Percentiles rank a stretch among this genome's conserved stretches.
Evolutionary conservation across 257 asterid genomes (phyloP).

Genomic region (Nicotiana sylvestris): DNA sequence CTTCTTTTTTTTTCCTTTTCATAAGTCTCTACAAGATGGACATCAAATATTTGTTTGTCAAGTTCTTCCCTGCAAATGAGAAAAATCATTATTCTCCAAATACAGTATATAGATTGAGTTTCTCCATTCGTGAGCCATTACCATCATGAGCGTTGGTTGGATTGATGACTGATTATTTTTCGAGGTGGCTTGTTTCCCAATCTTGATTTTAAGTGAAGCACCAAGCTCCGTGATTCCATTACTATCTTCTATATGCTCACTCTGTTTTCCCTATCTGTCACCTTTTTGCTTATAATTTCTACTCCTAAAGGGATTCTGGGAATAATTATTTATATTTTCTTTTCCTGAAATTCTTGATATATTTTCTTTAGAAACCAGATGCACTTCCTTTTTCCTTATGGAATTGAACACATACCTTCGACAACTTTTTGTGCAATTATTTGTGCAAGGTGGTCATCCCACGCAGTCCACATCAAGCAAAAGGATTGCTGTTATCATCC

Average conservation of each 20-base stretch:
- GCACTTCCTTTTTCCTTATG: not conserved
- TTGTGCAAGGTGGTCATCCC: constrained; percentile 84
- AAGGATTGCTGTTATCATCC: constrained; percentile 75
- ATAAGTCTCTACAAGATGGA: not conserved
- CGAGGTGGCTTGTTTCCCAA: not conserved
- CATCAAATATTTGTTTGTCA: not conserved
- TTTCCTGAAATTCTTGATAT: not conserved
- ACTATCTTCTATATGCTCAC: not conserved
- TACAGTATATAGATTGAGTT: not conserved
- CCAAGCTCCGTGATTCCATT: not conserved
- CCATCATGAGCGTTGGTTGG: not conserved
- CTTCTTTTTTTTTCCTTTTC: too few species aligned
- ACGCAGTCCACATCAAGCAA: constrained; percentile 91
- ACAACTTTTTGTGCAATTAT: not conserved
- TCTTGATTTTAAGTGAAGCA: not conserved
- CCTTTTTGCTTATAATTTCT: not conserved
- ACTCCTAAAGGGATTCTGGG: not conserved
- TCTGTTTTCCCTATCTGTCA: not conserved
- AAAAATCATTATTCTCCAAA: not conserved
- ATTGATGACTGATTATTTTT: not conserved
- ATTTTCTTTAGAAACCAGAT: not conserved
- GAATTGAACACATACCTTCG: not conserved
- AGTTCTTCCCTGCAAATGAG: not conserved
- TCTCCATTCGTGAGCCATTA: not conserved
- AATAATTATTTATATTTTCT: not conserved